Evolutionary conservation across 2,329 filamentous ascomycete genomes (phyloP), one percentile per base, ranked within the genome.

Genomic region (Scedosporium minutisporum): DNA sequence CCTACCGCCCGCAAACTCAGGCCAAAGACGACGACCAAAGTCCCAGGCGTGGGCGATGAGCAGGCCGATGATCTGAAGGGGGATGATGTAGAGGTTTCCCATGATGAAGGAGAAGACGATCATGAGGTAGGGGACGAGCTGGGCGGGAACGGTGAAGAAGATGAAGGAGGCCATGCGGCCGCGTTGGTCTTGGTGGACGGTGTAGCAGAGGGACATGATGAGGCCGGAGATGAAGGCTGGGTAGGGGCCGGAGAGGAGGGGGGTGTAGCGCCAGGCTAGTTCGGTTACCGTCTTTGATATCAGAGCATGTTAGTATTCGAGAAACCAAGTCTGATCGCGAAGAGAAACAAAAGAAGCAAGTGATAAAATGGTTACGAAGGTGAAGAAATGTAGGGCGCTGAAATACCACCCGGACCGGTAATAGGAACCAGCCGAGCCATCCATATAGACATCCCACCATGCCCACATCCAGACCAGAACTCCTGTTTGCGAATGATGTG

Each of bases 1-100:
- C 60, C 79, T 80, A 0, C 95, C 95, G 63, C 90, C 90, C 38
- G 92, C 93, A 71, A 95, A 95, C 62, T 90, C 86, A 4, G 95
- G 95, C 80, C 92, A 97, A 51, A 97, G 82, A 58, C 90, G 84
- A 2, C 90, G 91, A 59, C 97, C 74, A 71, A 97, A 99, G 72
- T 97, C 90, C 75, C 91, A 96, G 21, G 95, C 70, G 73, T 99
- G 95, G 4, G 93, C 93, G 12, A 93, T 90, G 53, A 96, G 66
- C 10, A 99, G 80, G n/a, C 95, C 95, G 41, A 85, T 90, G 4
- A 85, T 74, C 70, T 96, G 87, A 3, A 87, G 69, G 63, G 89
- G 71, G 10, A 89, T 82, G 18, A 75, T 76, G 3, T 73, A 67
- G 42, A 80, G 80, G 10, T 87, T 87, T 4, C 76, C 80, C 0